phyloP scores from a whole-genome alignment of 257 asterid species.

The Lycium barbarum region DNA sequence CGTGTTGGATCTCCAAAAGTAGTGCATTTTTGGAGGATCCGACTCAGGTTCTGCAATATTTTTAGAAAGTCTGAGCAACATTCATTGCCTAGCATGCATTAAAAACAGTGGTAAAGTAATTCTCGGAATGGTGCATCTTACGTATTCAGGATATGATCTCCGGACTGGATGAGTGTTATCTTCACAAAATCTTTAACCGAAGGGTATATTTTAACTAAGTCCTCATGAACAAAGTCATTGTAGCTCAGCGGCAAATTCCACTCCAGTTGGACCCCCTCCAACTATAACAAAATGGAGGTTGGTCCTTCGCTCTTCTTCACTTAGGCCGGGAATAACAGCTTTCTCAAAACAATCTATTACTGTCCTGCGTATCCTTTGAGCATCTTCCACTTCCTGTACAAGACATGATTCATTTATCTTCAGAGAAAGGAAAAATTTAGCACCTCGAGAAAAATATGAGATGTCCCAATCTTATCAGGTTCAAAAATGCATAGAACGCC shows the following conservation, averaged over 20 bases:
- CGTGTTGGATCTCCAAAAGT: no score
- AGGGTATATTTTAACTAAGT: constrained; percentile 79
- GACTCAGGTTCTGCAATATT: no score
- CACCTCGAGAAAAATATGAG: background rate
- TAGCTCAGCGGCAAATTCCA: constrained; percentile 86
- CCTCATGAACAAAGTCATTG: constrained; percentile 81
- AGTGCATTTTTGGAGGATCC: no score
- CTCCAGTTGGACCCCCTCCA: constrained; percentile 98
- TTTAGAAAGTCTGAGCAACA: no score
- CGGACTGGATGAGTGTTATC: constrained; percentile 92
- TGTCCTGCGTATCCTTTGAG: constrained; percentile 88
- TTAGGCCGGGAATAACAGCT: constrained; percentile 76
- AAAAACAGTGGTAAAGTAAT: background rate
- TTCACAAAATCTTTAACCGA: constrained; percentile 68
- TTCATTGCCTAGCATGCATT: background rate
- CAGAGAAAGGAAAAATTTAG: background rate
- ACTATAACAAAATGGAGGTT: constrained; percentile 93
- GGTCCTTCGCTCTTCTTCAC: constrained; percentile 79
- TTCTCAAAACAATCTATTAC: constrained; percentile 86
- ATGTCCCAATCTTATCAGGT: background rate
- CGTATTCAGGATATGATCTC: constrained; percentile 89
- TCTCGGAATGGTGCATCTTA: constrained; percentile 41
- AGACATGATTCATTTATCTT: background rate
- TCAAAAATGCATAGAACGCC: background rate
- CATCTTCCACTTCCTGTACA: constrained; percentile 92